Evolutionary conservation across 1,284 basidiomycete species (phyloP), one percentile per base, ranked within the genome.

Genomic region (Microbotryum scabiosae): DNA sequence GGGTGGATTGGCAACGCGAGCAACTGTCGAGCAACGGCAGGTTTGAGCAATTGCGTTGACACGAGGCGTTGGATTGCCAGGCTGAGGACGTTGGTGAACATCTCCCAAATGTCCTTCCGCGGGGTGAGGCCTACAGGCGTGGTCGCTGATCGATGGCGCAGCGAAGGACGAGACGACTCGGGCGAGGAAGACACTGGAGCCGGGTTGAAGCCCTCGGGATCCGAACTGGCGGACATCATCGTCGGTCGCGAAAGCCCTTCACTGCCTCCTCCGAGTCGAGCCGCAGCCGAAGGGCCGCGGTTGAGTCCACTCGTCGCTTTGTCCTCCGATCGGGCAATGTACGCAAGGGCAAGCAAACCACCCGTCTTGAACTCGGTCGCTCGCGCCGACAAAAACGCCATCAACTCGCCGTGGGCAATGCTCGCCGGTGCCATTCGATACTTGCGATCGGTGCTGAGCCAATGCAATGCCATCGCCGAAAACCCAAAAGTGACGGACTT

Each of bases 61-160:
- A 77, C 76, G 28, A 77, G 68, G 5, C 76, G 65, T 65, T 77
- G 76, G 36, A 77, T 72, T 26, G 75, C 75, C 16, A 75, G 73
- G 1, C 73, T 75, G 3, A 77, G 68, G 51, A 74, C 69, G 45
- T 73, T 71, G 52, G 72, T 72, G 32, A 77, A 64, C 25, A 72
- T 66, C 3, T 72, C 68, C 75, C 75, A 77, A 30, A 76, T 72
- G 57, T 77, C 75, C 46, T 57, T 59, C 51, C 60, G 52, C 18
- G 26, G 21, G 4, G 26, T 47, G 9, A 54, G 51, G 26, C 51
- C 50, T 9, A 51, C 47, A 2, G 53, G 47, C 28, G 47, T 23
- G 10, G 32, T 43, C 1, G 18, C 20, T 18, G 51, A 44, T 21
- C 60, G 45, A n/a, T 61, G 41, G 23, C 60, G 21, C 43, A 51